phyloP scores from a whole-genome alignment of 306 rosid genomes.

The Gleditsia sinensis region DNA sequence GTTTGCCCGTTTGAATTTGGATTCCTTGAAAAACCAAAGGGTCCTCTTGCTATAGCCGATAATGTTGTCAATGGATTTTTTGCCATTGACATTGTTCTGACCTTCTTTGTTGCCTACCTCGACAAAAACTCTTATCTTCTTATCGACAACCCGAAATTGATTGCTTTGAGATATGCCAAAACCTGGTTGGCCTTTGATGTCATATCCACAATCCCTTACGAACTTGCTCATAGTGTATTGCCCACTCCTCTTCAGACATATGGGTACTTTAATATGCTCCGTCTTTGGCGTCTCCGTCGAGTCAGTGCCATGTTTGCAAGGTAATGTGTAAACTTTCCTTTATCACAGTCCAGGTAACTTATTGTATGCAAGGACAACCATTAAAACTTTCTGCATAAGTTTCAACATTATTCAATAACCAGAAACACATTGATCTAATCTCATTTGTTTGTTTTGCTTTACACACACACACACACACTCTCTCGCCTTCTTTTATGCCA shows the following conservation, averaged over 20 bases:
- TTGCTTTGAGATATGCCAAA: constrained; percentile 62
- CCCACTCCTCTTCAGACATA: constrained; percentile 48
- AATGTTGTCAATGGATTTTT: constrained; percentile 67
- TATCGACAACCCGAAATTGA: constrained; percentile 43
- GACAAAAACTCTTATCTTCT: constrained; percentile 61
- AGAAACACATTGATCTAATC: background rate
- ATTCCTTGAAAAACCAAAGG: constrained; percentile 43
- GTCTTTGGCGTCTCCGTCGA: constrained; percentile 86
- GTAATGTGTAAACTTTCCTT: constrained; percentile 33
- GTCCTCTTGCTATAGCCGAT: constrained; percentile 42
- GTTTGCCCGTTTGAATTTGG: constrained; percentile 82
- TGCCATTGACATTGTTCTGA: constrained; percentile 60
- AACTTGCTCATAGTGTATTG: constrained; percentile 38
- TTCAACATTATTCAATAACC: background rate
- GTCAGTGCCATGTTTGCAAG: constrained; percentile 75
- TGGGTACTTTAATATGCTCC: constrained; percentile 72
- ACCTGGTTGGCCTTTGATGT: constrained; percentile 70
- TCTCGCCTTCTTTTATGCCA: background rate
- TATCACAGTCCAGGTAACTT: background rate
- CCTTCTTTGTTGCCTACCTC: constrained; percentile 78
- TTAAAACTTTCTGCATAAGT: background rate
- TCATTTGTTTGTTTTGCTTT: background rate
- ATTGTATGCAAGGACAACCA: background rate
- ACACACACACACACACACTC: no score
- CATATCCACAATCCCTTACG: constrained; percentile 64